phyloP scores from a whole-genome alignment of 306 rosid species.

The Elaeagnus macrophylla region DNA sequence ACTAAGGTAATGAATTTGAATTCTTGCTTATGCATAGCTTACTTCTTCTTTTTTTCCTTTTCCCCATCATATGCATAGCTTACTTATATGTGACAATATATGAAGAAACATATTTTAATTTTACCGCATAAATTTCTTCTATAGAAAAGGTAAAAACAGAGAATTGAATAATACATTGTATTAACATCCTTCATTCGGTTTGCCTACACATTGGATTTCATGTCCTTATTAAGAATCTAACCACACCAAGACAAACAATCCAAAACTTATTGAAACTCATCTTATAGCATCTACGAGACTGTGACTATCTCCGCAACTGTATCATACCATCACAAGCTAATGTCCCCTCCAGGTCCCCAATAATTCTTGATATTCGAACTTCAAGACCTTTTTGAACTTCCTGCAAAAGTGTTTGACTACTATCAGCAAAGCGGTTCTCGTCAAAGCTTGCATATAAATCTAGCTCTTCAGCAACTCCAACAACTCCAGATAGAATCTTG shows the following conservation, averaged over 20 bases:
- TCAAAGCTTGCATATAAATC: constrained; percentile 56
- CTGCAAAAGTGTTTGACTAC: constrained; percentile 51
- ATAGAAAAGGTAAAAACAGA: too few species aligned
- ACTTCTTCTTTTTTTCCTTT: too few species aligned
- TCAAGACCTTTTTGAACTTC: constrained; percentile 92
- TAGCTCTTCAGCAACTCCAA: constrained; percentile 59
- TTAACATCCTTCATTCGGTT: constrained; percentile 3
- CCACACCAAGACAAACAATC: constrained; percentile 12
- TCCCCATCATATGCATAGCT: too few species aligned
- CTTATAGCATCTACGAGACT: not conserved
- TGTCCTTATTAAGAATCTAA: constrained; percentile 19
- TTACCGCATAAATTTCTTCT: too few species aligned
- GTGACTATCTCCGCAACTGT: constrained; percentile 43
- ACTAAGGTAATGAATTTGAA: too few species aligned
- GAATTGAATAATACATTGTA: too few species aligned
- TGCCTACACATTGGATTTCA: constrained; percentile 45
- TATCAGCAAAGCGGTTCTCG: constrained; percentile 61
- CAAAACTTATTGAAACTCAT: not conserved
- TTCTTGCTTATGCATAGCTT: too few species aligned
- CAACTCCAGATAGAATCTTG: constrained; percentile 53
- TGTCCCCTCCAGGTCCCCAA: constrained; percentile 89
- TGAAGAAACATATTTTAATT: too few species aligned
- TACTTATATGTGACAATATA: too few species aligned
- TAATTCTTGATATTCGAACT: constrained; percentile 70
- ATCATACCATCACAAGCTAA: constrained; percentile 91